phyloP scores from a whole-genome alignment of 495 filamentous ascomycete species.

The Penicillium nucicola region DNA sequence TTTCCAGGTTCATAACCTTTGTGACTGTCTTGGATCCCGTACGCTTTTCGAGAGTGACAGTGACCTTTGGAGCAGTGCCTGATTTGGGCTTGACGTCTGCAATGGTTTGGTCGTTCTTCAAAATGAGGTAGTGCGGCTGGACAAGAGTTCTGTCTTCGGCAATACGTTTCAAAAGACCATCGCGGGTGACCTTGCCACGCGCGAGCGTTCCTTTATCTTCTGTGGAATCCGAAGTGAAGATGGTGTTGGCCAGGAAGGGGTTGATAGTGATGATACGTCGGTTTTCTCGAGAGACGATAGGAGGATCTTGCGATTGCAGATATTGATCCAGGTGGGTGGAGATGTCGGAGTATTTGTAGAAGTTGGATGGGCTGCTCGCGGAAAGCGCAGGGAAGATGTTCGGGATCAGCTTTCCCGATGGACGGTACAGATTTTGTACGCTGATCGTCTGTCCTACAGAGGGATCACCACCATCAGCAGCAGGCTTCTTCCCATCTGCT shows the following conservation, averaged over 20 bases:
- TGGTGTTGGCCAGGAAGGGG: slow-evolving; percentile 58
- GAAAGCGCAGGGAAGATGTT: slow-evolving; percentile 48
- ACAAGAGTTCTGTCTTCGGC: slow-evolving; percentile 49
- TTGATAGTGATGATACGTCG: slow-evolving; percentile 63
- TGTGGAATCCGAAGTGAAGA: slow-evolving; percentile 50
- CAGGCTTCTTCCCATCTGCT: slow-evolving; percentile 39
- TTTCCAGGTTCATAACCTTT: slow-evolving; percentile 59
- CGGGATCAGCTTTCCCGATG: slow-evolving; percentile 55
- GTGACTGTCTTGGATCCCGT: slow-evolving; percentile 70
- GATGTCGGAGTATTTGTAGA: slow-evolving; percentile 49
- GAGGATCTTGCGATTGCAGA: slow-evolving; percentile 49
- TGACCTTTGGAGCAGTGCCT: slow-evolving; percentile 57
- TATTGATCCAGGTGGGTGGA: slow-evolving; percentile 43
- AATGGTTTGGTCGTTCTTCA: slow-evolving; percentile 50
- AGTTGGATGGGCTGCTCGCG: slow-evolving; percentile 44
- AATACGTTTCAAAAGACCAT: slow-evolving; percentile 60
- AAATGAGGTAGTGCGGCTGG: slow-evolving; percentile 49
- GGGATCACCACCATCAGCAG: slow-evolving; percentile 38
- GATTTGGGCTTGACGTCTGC: slow-evolving; percentile 59
- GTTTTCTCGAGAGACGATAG: slow-evolving; percentile 55
- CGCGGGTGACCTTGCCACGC: slow-evolving; percentile 58
- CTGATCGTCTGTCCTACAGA: slow-evolving; percentile 57
- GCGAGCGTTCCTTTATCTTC: slow-evolving; percentile 57
- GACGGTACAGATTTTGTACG: slow-evolving; percentile 51
- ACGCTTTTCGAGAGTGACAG: slow-evolving; percentile 59